Conservation (phyloP, 805 yeast species). For the Barnettozyma salicaria region DNA sequence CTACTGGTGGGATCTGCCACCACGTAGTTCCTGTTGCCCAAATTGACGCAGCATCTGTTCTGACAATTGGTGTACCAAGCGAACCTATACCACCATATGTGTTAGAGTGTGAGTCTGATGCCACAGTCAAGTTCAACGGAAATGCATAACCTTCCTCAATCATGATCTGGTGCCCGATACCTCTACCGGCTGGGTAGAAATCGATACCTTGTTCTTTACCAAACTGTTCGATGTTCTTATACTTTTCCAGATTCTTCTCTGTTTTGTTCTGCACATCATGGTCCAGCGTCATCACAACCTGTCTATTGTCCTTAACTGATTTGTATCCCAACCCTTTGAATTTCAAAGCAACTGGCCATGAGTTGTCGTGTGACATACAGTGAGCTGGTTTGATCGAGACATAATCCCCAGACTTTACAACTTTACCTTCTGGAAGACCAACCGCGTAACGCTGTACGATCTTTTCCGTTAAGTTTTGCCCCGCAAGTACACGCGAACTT, state of each 20-base stretch:
- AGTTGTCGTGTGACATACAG: constrained; percentile 98
- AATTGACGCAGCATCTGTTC: constrained; percentile 98
- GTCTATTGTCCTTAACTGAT: constrained; percentile 74
- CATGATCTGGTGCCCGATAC: constrained; percentile 99
- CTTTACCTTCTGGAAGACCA: constrained; percentile 68
- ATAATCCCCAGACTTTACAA: constrained; percentile 85
- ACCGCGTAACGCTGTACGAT: constrained; percentile 92
- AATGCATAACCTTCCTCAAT: constrained; percentile 98
- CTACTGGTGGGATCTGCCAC: constrained; percentile 99
- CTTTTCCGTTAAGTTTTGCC: constrained; percentile 90
- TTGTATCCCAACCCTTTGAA: constrained; percentile 93
- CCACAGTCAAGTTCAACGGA: constrained; percentile 89
- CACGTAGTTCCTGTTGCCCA: constrained; percentile 99
- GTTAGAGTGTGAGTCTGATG: constrained; percentile 96
- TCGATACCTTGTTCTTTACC: constrained; percentile 89
- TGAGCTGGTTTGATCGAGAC: constrained; percentile 93
- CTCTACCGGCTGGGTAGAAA: constrained; percentile 98
- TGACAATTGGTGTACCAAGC: constrained; percentile 93
- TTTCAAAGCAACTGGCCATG: constrained; percentile 98
- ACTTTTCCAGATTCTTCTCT: constrained; percentile 84
- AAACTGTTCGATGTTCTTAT: constrained; percentile 80
- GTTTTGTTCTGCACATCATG: constrained; percentile 95
- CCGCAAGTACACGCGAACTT: constrained; percentile 14
- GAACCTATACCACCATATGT: constrained; percentile 97
- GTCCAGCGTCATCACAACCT: constrained; percentile 93